These are phyloP conservation scores for Pseudogymnoascus sp. DNA, from an alignment of 2,329 filamentous ascomycete genomes.

Conservation along the genomic window DNA sequence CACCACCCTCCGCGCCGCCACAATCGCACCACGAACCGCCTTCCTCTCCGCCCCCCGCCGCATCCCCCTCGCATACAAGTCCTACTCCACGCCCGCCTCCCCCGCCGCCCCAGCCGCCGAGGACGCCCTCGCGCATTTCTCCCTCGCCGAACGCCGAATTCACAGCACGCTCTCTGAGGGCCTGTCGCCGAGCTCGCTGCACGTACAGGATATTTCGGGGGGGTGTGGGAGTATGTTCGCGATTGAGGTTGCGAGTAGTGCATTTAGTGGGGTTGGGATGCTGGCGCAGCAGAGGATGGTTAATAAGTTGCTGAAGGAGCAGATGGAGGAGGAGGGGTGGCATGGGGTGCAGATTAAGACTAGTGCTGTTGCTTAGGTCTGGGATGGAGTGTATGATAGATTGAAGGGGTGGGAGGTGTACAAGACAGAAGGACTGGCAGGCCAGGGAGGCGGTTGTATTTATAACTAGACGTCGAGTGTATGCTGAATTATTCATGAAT, in stretches of 20 bases:
- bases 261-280: slow-evolving; percentile 62
- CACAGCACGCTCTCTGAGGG: neutral
- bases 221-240: slow-evolving; percentile 85
- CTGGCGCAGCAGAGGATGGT: slow-evolving; percentile 80
- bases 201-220: slow-evolving; percentile 73
- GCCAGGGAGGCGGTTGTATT: neutral
- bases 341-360: slow-evolving; percentile 78
- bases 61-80: neutral
- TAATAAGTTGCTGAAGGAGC: slow-evolving; percentile 62
- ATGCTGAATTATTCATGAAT: neutral
- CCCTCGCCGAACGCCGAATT: neutral
- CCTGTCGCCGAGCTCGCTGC: slow-evolving; percentile 30
- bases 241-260: slow-evolving; percentile 65
- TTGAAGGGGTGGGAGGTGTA: neutral
- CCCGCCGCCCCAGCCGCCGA: slow-evolving; percentile 27
- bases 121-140: slow-evolving; percentile 37
- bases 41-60: neutral
- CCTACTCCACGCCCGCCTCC: neutral
- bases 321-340: slow-evolving; percentile 62
- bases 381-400: neutral
- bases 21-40: neutral
- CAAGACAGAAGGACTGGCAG: neutral
- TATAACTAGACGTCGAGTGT: slow-evolving; percentile 1
- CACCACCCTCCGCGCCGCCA: no score
- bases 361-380: slow-evolving; percentile 33